Evolutionary conservation across 139 green algal genomes (phyloP), one percentile per base, ranked within the genome.

Genomic region (Diplosphaera chodatii): DNA sequence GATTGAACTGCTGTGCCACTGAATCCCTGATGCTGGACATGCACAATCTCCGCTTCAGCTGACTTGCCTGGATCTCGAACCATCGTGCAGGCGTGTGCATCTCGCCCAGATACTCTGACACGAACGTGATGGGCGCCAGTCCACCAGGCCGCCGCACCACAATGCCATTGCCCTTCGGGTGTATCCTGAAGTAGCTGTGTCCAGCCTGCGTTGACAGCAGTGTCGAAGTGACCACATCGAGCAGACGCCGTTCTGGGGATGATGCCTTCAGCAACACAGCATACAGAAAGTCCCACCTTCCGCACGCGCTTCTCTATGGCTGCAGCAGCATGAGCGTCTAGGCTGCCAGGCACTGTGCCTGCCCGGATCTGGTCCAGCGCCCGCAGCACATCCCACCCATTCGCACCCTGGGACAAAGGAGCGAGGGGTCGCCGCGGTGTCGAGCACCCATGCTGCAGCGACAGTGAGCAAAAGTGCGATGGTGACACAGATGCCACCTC

Each of bases 51-150:
- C n/a, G n/a, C n/a, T n/a, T n/a, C 48, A 25, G 16, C 22, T 3
- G 10, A 29, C 30, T 4, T 65, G 84, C 85, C 85, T 96, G 90
- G 64, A 96, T 90, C 81, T 98, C 93, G 72, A 94, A 96, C 93
- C 93, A 98, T 32, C 93, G 80, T 88, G 88, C 96, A 15, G 92
- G 91, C 18, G 84, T 82, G 78, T 97, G 92, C 40, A 97, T 79
- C 74, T 97, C 90, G 5, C 94, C 94, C 55, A 97, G 76, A 77
- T 98, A 98, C 82, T 97, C 88, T 70, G 96, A 84, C 23, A 98
- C 87, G 70, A 97, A 92, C 2, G 87, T 93, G 40, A 93, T 88
- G 31, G 86, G 68, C 0, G 79, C 41, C 33, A 97, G 40, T 4
- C 92, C 92, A 2, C 63, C 90, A 8, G 68, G 31, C 10, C 84